Evolutionary conservation across 805 yeast species (phyloP), one percentile per base, ranked within the genome.

Genomic region (Candida dajiaensis): DNA sequence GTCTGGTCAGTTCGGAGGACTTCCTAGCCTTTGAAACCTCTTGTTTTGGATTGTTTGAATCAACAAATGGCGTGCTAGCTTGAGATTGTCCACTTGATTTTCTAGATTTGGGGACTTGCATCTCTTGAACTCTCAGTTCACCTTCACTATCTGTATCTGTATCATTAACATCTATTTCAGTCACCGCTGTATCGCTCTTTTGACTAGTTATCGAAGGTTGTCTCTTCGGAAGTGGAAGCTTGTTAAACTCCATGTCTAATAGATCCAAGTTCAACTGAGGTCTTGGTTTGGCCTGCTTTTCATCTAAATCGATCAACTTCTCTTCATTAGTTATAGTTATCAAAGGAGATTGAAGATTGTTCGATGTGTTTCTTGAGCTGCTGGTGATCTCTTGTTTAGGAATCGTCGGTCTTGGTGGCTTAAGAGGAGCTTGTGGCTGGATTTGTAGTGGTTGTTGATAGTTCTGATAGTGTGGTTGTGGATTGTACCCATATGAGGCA

Each of bases 111-210:
- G 33, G 43, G 4, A 55, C 48, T 35, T 50, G 44, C 49, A 58
- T 45, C 23, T 50, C 58, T 35, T 54, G 51, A 6, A 58, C 58
- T 36, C 52, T 50, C 36, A 58, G 45, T 28, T 49, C 58, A 4
- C 57, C 59, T 42, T 49, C 50, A 16, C 50, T 46, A 38, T 52
- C 56, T 7, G 53, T 46, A 33, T 33, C 36, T 16, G 36, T 33
- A 28, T 49, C 53, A 26, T 40, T 38, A 6, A 8, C 6, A 11
- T 45, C 33, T 12, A 33, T 11, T 7, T 22, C 41, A 33, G 20
- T 18, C 11, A 33, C 36, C 15, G 18, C 20, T 16, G 36, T 16
- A 26, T 22, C 21, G 12, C 36, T 40, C 15, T 38, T 40, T 22
- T 23, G 33, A 38, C n/a, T 28, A 36, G 18, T 5, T 22, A 18